Conservation (phyloP, 305 asterid species). For the Fraxinus velutina region DNA sequence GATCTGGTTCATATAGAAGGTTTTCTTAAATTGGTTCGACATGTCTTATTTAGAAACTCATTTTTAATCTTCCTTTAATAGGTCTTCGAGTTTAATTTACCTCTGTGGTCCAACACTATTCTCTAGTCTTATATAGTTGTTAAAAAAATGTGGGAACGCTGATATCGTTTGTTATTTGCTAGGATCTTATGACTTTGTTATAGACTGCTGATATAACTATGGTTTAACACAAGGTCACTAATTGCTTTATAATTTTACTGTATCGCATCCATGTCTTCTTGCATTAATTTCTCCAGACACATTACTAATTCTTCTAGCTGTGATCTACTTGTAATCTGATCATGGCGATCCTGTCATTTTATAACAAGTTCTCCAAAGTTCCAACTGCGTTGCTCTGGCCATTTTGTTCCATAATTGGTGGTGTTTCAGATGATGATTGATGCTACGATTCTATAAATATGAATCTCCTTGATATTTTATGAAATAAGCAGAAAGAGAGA, state of each 20-base stretch:
- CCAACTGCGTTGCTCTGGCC: background rate
- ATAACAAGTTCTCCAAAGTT: background rate
- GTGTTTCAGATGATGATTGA: background rate
- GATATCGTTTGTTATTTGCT: background rate
- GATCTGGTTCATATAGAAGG: background rate
- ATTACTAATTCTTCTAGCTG: background rate
- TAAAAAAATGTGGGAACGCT: background rate
- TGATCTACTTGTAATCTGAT: background rate
- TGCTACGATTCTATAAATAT: background rate
- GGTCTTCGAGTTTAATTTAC: background rate
- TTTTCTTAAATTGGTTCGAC: background rate
- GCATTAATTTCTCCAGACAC: background rate
- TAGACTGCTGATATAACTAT: background rate
- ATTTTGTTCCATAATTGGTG: background rate
- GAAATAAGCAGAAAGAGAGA: background rate
- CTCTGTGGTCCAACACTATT: background rate
- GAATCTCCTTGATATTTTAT: background rate
- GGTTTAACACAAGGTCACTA: background rate
- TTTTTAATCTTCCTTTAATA: background rate
- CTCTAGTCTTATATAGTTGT: background rate
- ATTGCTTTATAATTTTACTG: background rate
- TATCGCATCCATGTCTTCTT: background rate
- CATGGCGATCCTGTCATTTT: background rate
- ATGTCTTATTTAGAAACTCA: background rate
- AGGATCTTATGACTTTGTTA: background rate